Conservation (phyloP, 2,329 filamentous ascomycete genomes). For the Ascochyta rabiei region DNA sequence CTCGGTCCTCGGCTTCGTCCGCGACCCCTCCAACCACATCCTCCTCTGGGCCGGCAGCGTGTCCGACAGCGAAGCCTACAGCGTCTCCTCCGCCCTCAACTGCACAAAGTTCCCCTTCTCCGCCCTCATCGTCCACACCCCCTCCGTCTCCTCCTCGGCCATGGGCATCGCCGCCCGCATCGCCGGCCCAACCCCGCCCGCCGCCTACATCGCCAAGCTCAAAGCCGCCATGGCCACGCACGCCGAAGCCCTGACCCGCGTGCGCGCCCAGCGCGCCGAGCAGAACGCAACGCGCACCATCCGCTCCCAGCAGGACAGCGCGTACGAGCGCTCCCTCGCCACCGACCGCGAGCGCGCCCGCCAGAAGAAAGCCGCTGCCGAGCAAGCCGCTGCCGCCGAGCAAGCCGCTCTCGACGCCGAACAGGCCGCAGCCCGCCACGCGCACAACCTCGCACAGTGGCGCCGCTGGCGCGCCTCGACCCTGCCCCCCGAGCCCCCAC, state of each 20-base stretch:
- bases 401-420: slow-evolving; percentile 69
- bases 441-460: slow-evolving; percentile 71
- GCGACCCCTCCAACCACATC: slow-evolving; percentile 76
- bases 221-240: slow-evolving; percentile 76
- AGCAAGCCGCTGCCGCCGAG: slow-evolving; percentile 64
- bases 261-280: slow-evolving; percentile 76
- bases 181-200: slow-evolving; percentile 71
- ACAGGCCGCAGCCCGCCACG: slow-evolving; percentile 64
- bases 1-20: slow-evolving; percentile 76
- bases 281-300: slow-evolving; percentile 82
- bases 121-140: slow-evolving; percentile 84
- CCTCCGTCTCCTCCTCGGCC: slow-evolving; percentile 78
- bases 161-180: slow-evolving; percentile 90
- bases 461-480: slow-evolving; percentile 74
- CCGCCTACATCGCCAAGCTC: slow-evolving; percentile 77
- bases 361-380: slow-evolving; percentile 76
- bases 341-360: slow-evolving; percentile 84
- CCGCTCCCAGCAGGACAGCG: slow-evolving; percentile 86
- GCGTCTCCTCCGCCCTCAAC: slow-evolving; percentile 83
- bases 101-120: slow-evolving; percentile 94
- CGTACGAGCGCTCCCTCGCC: slow-evolving; percentile 90
- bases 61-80: slow-evolving; percentile 90
- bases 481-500: slow-evolving; percentile 70
- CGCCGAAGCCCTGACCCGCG: slow-evolving; percentile 73
- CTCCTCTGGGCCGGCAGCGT: slow-evolving; percentile 93